Conservation (phyloP, 495 filamentous ascomycete genomes). For the Jackrogersella multiformis region DNA sequence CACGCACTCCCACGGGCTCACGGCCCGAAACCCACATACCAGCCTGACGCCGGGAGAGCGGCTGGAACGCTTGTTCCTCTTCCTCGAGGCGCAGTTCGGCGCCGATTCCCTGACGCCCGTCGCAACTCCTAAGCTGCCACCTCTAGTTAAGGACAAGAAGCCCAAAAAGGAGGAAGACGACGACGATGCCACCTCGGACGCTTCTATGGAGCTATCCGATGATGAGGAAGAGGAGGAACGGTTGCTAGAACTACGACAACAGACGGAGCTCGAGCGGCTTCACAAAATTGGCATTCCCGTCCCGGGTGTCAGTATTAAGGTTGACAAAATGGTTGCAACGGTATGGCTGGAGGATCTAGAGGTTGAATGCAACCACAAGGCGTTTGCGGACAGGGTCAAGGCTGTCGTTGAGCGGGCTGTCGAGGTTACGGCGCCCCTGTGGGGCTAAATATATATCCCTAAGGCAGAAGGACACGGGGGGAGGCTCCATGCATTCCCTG, state of each 20-base stretch:
- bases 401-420: conserved; percentile 90
- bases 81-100: conserved; percentile 97
- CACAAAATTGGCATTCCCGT: conserved; percentile 85
- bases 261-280: conserved; percentile 70
- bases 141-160: conserved; percentile 48
- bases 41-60: conserved; percentile 75
- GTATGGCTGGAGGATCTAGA: conserved; percentile 93
- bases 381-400: conserved; percentile 80
- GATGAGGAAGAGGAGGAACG: conserved; percentile 53
- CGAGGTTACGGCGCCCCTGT: conserved; percentile 86
- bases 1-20: conserved; percentile 64
- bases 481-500: background rate
- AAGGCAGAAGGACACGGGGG: conserved; percentile 4
- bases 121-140: conserved; percentile 66
- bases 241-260: conserved; percentile 52
- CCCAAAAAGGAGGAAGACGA: conserved; percentile 27
- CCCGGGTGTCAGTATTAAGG: conserved; percentile 84
- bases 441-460: conserved; percentile 45
- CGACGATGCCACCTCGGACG: conserved; percentile 45
- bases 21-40: conserved; percentile 73
- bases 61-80: conserved; percentile 86
- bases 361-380: conserved; percentile 80
- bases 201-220: conserved; percentile 54
- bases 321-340: conserved; percentile 86
- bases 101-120: conserved; percentile 77